Evolutionary conservation across 345 rosid species (phyloP).

Genomic region (Mangifera indica): DNA sequence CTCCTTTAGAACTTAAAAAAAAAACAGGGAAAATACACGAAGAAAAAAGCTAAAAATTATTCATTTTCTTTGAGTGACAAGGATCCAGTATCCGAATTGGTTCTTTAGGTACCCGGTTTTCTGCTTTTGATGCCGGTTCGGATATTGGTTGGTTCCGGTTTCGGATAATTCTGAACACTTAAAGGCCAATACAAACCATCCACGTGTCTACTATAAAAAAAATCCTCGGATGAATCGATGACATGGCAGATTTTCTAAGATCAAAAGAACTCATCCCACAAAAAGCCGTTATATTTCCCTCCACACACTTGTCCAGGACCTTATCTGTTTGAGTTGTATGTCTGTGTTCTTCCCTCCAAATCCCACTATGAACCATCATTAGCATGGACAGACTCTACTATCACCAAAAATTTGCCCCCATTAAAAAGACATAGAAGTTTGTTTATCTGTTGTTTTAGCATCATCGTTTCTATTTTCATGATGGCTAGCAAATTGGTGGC

Average conservation of each 20-base stretch:
- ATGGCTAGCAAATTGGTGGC: slow-evolving; percentile 60
- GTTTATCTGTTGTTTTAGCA: neutral
- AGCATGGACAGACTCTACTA: slow-evolving; percentile 2
- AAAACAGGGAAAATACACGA: no score
- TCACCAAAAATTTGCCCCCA: slow-evolving; percentile 25
- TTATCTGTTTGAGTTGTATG: slow-evolving; percentile 34
- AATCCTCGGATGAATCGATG: slow-evolving; percentile 25
- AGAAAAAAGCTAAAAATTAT: no score
- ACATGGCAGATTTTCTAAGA: slow-evolving; percentile 39
- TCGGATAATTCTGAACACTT: neutral
- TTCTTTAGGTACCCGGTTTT: no score
- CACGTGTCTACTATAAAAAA: slow-evolving; percentile 20
- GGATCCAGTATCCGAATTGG: no score
- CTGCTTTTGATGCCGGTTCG: no score
- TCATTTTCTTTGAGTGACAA: no score
- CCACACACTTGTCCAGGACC: slow-evolving; percentile 56
- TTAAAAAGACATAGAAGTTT: neutral
- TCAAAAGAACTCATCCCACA: slow-evolving; percentile 7
- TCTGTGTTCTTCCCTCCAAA: slow-evolving; percentile 51
- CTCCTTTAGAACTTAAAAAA: no score
- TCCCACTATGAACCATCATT: neutral
- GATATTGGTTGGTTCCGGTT: no score
- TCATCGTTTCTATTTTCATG: neutral
- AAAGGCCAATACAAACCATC: neutral
- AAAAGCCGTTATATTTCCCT: slow-evolving; percentile 47